Evolutionary conservation across 805 yeast genomes (phyloP).

Genomic region (Cyberlindnera samutprakarnensis): DNA sequence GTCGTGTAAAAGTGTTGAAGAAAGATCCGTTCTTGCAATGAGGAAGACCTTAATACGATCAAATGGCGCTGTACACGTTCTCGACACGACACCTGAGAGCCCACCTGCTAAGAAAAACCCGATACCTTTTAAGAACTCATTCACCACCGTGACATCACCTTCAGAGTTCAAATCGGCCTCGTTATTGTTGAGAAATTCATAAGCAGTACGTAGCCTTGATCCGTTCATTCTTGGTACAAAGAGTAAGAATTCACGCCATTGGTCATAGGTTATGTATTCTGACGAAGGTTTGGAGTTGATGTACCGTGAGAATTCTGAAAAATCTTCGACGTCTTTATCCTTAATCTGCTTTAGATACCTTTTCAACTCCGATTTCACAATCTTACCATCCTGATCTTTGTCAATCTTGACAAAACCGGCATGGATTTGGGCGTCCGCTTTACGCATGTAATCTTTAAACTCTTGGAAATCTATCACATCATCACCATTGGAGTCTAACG

Average conservation of each 20-base stretch:
- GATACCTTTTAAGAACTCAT: slow-evolving; percentile 72
- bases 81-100: slow-evolving; percentile 86
- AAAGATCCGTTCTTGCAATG: slow-evolving; percentile 81
- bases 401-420: slow-evolving; percentile 65
- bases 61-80: slow-evolving; percentile 96
- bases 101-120: slow-evolving; percentile 96
- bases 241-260: slow-evolving; percentile 76
- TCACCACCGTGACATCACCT: slow-evolving; percentile 83
- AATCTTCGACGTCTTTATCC: slow-evolving; percentile 38
- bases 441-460: slow-evolving; percentile 54
- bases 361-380: slow-evolving; percentile 58
- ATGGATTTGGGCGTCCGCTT: slow-evolving; percentile 65
- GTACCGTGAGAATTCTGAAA: slow-evolving; percentile 48
- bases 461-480: slow-evolving; percentile 53
- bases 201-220: slow-evolving; percentile 75
- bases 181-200: slow-evolving; percentile 65
- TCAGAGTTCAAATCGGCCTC: slow-evolving; percentile 81
- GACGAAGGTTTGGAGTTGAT: slow-evolving; percentile 36
- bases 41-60: slow-evolving; percentile 91
- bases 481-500: slow-evolving; percentile 54
- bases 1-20: slow-evolving; percentile 60
- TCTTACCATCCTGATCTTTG: slow-evolving; percentile 62
- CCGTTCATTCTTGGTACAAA: slow-evolving; percentile 79
- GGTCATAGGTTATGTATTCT: slow-evolving; percentile 73
- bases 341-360: slow-evolving; percentile 50